Evolutionary conservation across 1,284 basidiomycete species (phyloP).

Genomic region (Malassezia japonica): DNA sequence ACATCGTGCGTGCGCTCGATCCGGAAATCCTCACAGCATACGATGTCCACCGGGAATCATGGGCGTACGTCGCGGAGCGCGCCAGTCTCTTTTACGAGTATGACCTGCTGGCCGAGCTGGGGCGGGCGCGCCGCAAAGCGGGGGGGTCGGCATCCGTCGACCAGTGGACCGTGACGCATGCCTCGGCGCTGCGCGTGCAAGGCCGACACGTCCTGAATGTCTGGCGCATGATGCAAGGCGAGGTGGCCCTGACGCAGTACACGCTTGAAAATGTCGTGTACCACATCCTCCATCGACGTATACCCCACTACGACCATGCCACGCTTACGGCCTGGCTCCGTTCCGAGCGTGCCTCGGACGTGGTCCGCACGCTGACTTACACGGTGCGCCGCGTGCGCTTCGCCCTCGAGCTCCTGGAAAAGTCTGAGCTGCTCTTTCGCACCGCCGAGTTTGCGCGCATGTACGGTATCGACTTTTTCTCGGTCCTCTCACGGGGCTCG

Average conservation of each 20-base stretch:
- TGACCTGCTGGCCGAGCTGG: conserved; percentile 48
- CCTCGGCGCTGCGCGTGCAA: conserved; percentile 70
- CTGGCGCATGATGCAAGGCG: conserved; percentile 82
- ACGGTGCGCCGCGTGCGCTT: conserved; percentile 27
- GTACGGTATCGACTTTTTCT: conserved; percentile 93
- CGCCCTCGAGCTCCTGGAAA: conserved; percentile 33
- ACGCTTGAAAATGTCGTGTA: conserved; percentile 80
- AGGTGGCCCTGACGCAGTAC: conserved; percentile 69
- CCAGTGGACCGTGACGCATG: conserved; percentile 63
- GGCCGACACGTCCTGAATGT: conserved; percentile 85
- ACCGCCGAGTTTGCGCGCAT: conserved; percentile 77
- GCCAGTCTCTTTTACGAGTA: conserved; percentile 48
- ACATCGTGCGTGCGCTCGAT: conserved; percentile 67
- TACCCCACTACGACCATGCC: conserved; percentile 63
- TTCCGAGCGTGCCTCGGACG: conserved; percentile 18
- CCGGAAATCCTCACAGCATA: conserved; percentile 86
- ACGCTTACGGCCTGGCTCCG: conserved; percentile 67
- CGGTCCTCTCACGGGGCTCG: conserved; percentile 83
- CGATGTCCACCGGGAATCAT: conserved; percentile 78
- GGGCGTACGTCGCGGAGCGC: conserved; percentile 78
- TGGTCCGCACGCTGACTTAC: conserved; percentile 26
- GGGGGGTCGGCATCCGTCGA: conserved; percentile 10
- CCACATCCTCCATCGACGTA: conserved; percentile 33
- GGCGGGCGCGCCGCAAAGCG: conserved; percentile 27
- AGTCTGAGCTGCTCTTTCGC: conserved; percentile 39